Evolutionary conservation across 768 basidiomycete genomes (phyloP).

Genomic region (Lyophyllum decastes): DNA sequence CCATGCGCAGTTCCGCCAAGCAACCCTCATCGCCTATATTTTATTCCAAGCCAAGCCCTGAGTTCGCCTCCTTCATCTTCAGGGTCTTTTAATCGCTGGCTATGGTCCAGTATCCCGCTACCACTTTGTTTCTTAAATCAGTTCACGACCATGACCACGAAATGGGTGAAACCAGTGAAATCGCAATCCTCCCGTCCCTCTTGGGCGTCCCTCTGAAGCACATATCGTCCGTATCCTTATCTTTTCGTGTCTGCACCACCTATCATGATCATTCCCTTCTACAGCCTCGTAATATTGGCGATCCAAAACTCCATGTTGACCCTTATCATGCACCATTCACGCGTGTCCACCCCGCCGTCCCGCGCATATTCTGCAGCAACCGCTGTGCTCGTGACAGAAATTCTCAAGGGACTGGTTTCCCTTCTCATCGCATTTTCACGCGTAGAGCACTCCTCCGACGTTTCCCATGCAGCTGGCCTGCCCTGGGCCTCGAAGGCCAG

Average conservation of each 20-base stretch:
- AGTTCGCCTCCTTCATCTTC: background rate
- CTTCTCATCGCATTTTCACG: slow-evolving; percentile 78
- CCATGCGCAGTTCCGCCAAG: slow-evolving; percentile 10
- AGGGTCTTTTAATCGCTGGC: slow-evolving; percentile 10
- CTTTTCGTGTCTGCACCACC: background rate
- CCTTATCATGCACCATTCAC: slow-evolving; percentile 96
- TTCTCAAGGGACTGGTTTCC: slow-evolving; percentile 90
- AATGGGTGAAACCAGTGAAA: slow-evolving; percentile 38
- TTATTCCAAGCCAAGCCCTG: background rate
- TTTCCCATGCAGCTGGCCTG: slow-evolving; percentile 26
- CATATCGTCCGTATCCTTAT: slow-evolving; percentile 60
- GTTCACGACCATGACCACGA: slow-evolving; percentile 40
- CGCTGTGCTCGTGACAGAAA: slow-evolving; percentile 92
- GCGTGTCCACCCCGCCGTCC: slow-evolving; percentile 75
- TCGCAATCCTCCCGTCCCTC: slow-evolving; percentile 49
- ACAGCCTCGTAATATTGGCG: slow-evolving; percentile 78
- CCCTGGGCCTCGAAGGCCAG: slow-evolving; percentile 3
- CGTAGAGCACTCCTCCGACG: slow-evolving; percentile 41
- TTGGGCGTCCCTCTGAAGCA: slow-evolving; percentile 79
- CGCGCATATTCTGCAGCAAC: slow-evolving; percentile 89
- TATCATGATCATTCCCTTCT: background rate
- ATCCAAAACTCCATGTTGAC: slow-evolving; percentile 91
- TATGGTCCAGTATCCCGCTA: slow-evolving; percentile 15
- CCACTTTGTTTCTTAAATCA: slow-evolving; percentile 21
- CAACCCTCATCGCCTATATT: slow-evolving; percentile 1